Conservation (phyloP, 2,329 filamentous ascomycete genomes). For the Clonostachys chloroleuca region DNA sequence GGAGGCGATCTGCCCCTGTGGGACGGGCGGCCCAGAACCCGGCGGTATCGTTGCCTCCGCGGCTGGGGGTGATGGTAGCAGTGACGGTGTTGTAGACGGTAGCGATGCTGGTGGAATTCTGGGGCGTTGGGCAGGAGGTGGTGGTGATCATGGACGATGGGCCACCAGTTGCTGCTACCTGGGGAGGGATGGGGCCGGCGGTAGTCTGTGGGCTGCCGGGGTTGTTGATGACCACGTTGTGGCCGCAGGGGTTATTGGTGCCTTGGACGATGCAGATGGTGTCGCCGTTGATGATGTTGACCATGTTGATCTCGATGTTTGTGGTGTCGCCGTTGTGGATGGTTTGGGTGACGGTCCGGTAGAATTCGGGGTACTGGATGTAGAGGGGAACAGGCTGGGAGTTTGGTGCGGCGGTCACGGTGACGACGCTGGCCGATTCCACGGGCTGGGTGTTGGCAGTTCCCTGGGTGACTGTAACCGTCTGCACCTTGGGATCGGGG, state of each 20-base stretch:
- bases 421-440: not conserved
- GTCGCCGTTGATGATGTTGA: slow-evolving; percentile 21
- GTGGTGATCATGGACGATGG: not conserved
- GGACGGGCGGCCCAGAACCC: not conserved
- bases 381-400: not conserved
- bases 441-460: no score
- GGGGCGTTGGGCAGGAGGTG: slow-evolving; percentile 11
- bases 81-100: slow-evolving; percentile 30
- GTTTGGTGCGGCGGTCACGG: slow-evolving; percentile 2
- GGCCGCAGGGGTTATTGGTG: slow-evolving; percentile 17
- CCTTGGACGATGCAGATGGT: slow-evolving; percentile 16
- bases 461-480: not conserved
- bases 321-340: slow-evolving; percentile 12
- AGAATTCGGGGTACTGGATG: slow-evolving; percentile 7
- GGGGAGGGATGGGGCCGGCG: slow-evolving; percentile 2
- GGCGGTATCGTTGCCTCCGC: not conserved
- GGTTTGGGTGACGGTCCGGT: slow-evolving; percentile 14
- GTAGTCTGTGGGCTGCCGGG: no score
- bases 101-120: slow-evolving; percentile 19
- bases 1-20: not conserved
- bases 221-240: not conserved
- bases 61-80: slow-evolving; percentile 15
- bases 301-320: slow-evolving; percentile 21
- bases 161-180: not conserved
- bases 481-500: not conserved